Evolutionary conservation across 2,329 filamentous ascomycete species (phyloP), one percentile per base, ranked within the genome.

Genomic region (Epichloe gansuensis): DNA sequence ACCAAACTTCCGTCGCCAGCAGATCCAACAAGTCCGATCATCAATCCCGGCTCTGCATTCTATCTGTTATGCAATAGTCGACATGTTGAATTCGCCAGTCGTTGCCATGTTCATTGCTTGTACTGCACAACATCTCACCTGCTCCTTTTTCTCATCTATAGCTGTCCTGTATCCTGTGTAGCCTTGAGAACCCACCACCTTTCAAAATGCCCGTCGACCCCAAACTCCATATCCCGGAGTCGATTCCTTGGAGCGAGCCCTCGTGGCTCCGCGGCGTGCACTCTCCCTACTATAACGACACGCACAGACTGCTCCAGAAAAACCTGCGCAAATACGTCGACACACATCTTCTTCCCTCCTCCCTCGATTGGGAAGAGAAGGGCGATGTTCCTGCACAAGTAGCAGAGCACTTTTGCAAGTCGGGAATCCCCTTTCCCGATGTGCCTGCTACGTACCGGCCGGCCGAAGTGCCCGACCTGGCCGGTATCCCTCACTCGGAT

Each of bases 351-450:
- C 66, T 76, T 2, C 81, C 80, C 0, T 70, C 75, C 56, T 75
- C 76, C 4, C 72, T 81, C 35, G 78, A 84, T 40, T 86, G 82
- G 82, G 83, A 86, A 61, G 72, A 71, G 3, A 74, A 74, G 2
- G 74, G 75, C 2, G 63, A 74, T 51, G 76, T 77, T 12, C 76
- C 76, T 11, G 61, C 65, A 6, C 58, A 65, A 45, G 74, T 67
- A 38, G 62, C 68, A 42, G 61, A 60, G 5, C 58, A 59, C 6
- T 71, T 71, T 51, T 64, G 65, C 53, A 60, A 66, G 46, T 66
- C 71, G 0, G 71, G 72, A 2, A 70, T 70, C 17, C 63, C 65
- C 3, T 59, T 70, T 15, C 56, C 60, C 12, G 66, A 68, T 17
- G 59, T 66, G 35, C 71, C 66, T 4, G 54, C 62, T 0, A 58